Evolutionary conservation across 352 stramenopile genomes (phyloP), one percentile per base, ranked within the genome.

Genomic region (Blastocystis sp.): DNA sequence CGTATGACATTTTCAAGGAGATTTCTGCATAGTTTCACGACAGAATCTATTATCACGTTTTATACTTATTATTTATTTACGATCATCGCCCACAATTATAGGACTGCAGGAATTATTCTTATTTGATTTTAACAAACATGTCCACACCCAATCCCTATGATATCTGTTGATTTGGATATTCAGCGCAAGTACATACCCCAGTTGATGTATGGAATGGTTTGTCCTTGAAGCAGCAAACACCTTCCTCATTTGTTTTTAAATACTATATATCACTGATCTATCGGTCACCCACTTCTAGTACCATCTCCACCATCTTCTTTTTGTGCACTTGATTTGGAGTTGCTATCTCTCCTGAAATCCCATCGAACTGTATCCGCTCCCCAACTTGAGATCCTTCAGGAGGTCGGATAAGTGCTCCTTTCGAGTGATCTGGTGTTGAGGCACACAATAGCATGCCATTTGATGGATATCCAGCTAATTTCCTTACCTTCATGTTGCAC

Each of bases 361-460:
- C 90, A 22, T 66, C 22, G 33, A 91, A 90, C 40, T 30, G 59
- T 24, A 92, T 40, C 17, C 66, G 42, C 37, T 92, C 90, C 24
- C 90, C 87, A 3, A 92, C 88, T 17, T 93, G 91, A 56, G 94
- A 93, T 30, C 92, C 93, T 1, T 92, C 92, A 0, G 94, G 94
- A 5, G 94, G 93, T 40, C 95, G 93, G 33, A 97, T 93, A 69
- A 96, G 95, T 40, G 91, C 93, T 15, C 96, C 90, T 51, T 58
- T 80, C 3, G 53, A 62, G 9, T 92, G 93, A 53, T 93, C 90
- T 11, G 91, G 90, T 44, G 92, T 91, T 42, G 92, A 94, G 6
- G 94, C 94, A 89, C 94, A 96, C 91, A 97, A 93, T 89, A 97
- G 93, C 94, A 97, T 96, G 27, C 94, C 94, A 90, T 96, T 94